Percentiles rank a stretch among this genome's conserved stretches.
Evolutionary conservation across 257 asterid species (phyloP).

Genomic region (Petunia axillaris): DNA sequence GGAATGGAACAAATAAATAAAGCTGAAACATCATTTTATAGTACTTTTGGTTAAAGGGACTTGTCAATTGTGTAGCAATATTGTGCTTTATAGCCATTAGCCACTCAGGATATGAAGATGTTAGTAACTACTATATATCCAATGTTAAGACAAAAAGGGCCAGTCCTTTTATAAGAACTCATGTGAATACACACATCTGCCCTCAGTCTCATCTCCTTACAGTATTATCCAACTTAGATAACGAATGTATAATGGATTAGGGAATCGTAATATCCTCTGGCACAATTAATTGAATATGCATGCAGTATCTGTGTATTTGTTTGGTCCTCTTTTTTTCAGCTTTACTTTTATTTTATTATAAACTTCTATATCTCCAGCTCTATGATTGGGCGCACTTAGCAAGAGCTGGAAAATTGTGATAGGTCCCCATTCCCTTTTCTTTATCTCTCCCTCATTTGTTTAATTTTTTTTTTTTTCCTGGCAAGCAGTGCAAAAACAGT

Average conservation of each 20-base stretch:
- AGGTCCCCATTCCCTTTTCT: neutral
- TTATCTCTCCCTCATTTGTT: neutral
- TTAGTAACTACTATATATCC: neutral
- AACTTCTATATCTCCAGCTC: neutral
- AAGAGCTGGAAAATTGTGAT: neutral
- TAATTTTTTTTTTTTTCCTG: neutral
- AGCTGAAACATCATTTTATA: constrained; percentile 20
- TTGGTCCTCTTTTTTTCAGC: neutral
- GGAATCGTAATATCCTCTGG: neutral
- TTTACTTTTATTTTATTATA: neutral
- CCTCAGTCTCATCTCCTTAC: constrained; percentile 7
- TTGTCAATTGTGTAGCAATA: neutral
- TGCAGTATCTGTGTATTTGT: constrained; percentile 2
- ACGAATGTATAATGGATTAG: neutral
- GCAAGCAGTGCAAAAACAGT: neutral
- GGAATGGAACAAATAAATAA: neutral
- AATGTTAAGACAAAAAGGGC: neutral
- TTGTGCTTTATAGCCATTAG: neutral
- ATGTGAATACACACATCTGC: neutral
- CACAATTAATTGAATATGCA: neutral
- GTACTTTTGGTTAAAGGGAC: neutral
- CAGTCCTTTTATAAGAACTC: neutral
- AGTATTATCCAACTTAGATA: constrained; percentile 24
- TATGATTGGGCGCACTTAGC: neutral
- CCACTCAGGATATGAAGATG: neutral